phyloP scores from a whole-genome alignment of 805 yeast genomes.

The Wickerhamomyces strasburgensis region DNA sequence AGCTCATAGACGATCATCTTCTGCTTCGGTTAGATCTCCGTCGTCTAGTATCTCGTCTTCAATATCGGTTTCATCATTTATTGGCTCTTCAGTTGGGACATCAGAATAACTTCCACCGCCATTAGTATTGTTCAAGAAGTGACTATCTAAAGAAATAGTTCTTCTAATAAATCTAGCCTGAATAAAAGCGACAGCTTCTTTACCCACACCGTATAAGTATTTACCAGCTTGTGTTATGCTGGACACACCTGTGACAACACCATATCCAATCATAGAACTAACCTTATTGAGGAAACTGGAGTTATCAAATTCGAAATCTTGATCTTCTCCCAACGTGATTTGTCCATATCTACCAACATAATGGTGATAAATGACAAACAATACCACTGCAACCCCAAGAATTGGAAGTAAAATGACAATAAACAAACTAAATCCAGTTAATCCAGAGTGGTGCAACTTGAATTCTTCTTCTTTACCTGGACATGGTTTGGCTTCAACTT shows the following conservation, averaged over 20 bases:
- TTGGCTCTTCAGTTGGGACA: constrained; percentile 10
- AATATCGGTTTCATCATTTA: constrained; percentile 8
- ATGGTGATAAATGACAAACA: constrained; percentile 72
- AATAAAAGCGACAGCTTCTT: constrained; percentile 8
- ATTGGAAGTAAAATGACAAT: constrained; percentile 55
- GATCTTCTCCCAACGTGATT: constrained; percentile 77
- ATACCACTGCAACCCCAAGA: constrained; percentile 42
- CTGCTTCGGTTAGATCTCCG: constrained; percentile 27
- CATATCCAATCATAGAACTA: constrained; percentile 27
- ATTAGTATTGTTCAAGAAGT: constrained; percentile 1
- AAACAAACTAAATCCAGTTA: constrained; percentile 50
- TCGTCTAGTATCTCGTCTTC: constrained; percentile 27
- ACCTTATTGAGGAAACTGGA: constrained; percentile 55
- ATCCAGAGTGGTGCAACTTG: constrained; percentile 43
- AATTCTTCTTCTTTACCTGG: constrained; percentile 81
- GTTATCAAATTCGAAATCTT: constrained; percentile 61
- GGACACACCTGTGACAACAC: constrained; percentile 27
- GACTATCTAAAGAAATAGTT: constrained; percentile 16
- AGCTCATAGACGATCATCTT: constrained; percentile 22
- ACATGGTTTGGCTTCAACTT: constrained; percentile 64
- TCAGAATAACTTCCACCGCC: constrained; percentile 2
- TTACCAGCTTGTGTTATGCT: constrained; percentile 8
- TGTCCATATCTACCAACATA: constrained; percentile 83
- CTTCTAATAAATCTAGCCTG: constrained; percentile 17
- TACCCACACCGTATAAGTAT: constrained; percentile 11